Evolutionary conservation across 2,329 filamentous ascomycete species (phyloP).

Genomic region (Alternaria sp.): DNA sequence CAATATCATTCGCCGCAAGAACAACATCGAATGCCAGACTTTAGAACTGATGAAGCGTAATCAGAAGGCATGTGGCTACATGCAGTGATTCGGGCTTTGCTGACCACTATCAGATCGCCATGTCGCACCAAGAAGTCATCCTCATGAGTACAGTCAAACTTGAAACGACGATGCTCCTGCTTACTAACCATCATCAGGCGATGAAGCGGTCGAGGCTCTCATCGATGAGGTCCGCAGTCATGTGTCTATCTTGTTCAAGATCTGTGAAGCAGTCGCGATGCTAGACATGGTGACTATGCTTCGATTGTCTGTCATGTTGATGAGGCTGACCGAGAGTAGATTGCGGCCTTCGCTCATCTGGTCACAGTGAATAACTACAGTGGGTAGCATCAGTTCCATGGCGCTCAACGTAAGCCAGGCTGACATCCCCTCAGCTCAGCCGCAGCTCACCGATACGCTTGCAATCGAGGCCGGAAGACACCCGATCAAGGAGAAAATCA

Average conservation of each 20-base stretch:
- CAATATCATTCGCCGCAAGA: constrained; percentile 75
- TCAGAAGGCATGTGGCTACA: constrained; percentile 44
- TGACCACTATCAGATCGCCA: constrained; percentile 65
- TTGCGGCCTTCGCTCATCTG: constrained; percentile 60
- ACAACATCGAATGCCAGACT: constrained; percentile 86
- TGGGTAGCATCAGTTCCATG: constrained; percentile 10
- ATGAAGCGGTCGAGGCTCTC: constrained; percentile 74
- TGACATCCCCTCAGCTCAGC: constrained; percentile 58
- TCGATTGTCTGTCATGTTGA: background rate
- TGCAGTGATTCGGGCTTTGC: background rate
- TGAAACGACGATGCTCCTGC: no score
- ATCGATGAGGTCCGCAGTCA: constrained; percentile 74
- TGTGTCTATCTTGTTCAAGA: constrained; percentile 76
- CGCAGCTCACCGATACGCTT: constrained; percentile 71
- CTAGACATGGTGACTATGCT: constrained; percentile 75
- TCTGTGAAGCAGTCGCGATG: constrained; percentile 85
- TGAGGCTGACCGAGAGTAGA: constrained; percentile 19
- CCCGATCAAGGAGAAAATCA: constrained; percentile 77
- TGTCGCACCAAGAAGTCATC: constrained; percentile 84
- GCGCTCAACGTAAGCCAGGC: background rate
- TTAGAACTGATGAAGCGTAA: constrained; percentile 82
- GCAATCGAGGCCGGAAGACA: constrained; percentile 78
- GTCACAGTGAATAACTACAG: constrained; percentile 70
- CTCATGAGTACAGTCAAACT: constrained; percentile 64
- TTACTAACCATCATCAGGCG: constrained; percentile 48